phyloP scores from a whole-genome alignment of 2,329 filamentous ascomycete genomes.

The Talaromyces piceae region DNA sequence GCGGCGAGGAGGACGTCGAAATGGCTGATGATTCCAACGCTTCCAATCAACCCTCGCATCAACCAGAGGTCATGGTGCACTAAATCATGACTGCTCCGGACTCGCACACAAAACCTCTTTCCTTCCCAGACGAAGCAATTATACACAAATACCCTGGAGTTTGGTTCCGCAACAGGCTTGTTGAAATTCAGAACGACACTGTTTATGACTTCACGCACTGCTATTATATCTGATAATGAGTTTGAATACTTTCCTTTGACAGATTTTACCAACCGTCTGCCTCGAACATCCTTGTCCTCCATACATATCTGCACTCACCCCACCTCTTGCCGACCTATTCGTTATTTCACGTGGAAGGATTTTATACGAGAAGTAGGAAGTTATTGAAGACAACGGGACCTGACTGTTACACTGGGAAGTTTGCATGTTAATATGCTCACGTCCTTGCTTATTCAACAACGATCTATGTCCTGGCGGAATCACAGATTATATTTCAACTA shows the following conservation, averaged over 20 bases:
- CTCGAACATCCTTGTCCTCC: neutral
- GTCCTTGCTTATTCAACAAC: neutral
- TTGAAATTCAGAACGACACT: neutral
- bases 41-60: slow-evolving; percentile 23
- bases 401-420: too few relatives aligned
- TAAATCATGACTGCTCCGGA: slow-evolving; percentile 16
- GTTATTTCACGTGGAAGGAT: neutral
- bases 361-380: neutral
- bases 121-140: slow-evolving; percentile 5
- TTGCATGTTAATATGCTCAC: too few relatives aligned
- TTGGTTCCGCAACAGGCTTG: slow-evolving; percentile 4
- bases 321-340: neutral
- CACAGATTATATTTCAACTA: neutral
- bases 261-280: neutral
- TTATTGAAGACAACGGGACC: neutral
- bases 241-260: neutral
- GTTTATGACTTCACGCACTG: slow-evolving; percentile 9
- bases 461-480: neutral
- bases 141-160: slow-evolving; percentile 9
- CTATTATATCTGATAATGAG: slow-evolving; percentile 8
- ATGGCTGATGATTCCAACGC: slow-evolving; percentile 47
- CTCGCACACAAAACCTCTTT: neutral
- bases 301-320: neutral
- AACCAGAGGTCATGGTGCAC: slow-evolving; percentile 42
- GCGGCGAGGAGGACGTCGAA: slow-evolving; percentile 50